Evolutionary conservation across 768 basidiomycete genomes (phyloP).

Genomic region (Suillus subalutaceus): DNA sequence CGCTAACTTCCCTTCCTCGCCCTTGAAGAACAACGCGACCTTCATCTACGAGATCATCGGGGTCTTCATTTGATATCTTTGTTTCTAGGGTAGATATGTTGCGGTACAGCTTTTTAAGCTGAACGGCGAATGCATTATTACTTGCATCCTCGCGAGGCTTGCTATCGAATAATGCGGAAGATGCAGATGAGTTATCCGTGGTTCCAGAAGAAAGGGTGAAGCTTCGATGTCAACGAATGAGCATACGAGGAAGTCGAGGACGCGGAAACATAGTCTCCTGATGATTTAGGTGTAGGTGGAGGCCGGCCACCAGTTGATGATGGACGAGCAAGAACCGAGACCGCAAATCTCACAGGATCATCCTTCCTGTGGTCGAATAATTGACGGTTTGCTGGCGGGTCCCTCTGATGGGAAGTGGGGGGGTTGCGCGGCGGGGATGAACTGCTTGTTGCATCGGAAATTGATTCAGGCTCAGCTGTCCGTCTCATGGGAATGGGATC

Average conservation of each 20-base stretch:
- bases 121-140: conserved; percentile 68
- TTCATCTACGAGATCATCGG: conserved; percentile 53
- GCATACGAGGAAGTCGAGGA: conserved; percentile 78
- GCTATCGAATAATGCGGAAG: conserved; percentile 70
- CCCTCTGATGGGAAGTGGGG: conserved; percentile 40
- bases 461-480: conserved; percentile 65
- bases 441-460: conserved; percentile 59
- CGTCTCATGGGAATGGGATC: conserved; percentile 66
- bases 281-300: conserved; percentile 58
- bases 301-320: conserved; percentile 39
- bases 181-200: conserved; percentile 74
- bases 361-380: conserved; percentile 91
- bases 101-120: conserved; percentile 84
- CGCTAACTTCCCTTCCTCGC: conserved; percentile 35
- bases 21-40: conserved; percentile 38
- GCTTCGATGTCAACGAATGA: conserved; percentile 61
- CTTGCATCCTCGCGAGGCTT: conserved; percentile 54
- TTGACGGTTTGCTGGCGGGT: conserved; percentile 43
- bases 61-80: conserved; percentile 66
- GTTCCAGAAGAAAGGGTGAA: conserved; percentile 77
- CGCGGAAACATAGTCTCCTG: conserved; percentile 72
- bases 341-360: conserved; percentile 80
- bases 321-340: conserved; percentile 58
- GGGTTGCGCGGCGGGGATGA: conserved; percentile 44
- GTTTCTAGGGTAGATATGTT: conserved; percentile 79